Evolutionary conservation across 345 rosid species (phyloP).

Genomic region (Hibiscus mutabilis): DNA sequence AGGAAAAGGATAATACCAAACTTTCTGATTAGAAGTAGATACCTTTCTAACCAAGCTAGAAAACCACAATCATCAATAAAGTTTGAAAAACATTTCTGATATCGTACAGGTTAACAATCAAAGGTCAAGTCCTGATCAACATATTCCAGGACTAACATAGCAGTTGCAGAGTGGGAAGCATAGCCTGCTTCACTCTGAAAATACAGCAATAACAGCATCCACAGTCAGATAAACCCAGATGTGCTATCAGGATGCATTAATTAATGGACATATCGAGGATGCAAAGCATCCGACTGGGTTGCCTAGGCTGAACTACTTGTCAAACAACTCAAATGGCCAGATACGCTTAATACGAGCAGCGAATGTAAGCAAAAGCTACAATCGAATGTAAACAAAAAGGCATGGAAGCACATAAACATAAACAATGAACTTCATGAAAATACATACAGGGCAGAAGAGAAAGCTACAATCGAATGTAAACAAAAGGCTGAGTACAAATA

Average conservation of each 20-base stretch:
- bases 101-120: background rate
- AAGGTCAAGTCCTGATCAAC: background rate
- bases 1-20: background rate
- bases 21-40: background rate
- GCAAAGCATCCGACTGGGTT: background rate
- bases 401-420: background rate
- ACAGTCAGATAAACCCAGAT: background rate
- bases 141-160: background rate
- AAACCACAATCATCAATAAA: background rate
- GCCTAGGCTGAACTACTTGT: background rate
- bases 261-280: background rate
- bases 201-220: background rate
- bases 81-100: background rate
- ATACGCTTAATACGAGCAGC: background rate
- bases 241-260: background rate
- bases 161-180: background rate
- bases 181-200: background rate
- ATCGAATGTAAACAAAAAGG: background rate
- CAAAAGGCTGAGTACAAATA: slow-evolving; percentile 2
- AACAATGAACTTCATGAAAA: background rate
- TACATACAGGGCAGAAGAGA: slow-evolving; percentile 3
- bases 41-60: background rate
- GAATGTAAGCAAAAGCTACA: no score
- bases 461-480: background rate
- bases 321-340: background rate